Conservation (phyloP, 495 filamentous ascomycete genomes). For the Talaromyces adpressus region DNA sequence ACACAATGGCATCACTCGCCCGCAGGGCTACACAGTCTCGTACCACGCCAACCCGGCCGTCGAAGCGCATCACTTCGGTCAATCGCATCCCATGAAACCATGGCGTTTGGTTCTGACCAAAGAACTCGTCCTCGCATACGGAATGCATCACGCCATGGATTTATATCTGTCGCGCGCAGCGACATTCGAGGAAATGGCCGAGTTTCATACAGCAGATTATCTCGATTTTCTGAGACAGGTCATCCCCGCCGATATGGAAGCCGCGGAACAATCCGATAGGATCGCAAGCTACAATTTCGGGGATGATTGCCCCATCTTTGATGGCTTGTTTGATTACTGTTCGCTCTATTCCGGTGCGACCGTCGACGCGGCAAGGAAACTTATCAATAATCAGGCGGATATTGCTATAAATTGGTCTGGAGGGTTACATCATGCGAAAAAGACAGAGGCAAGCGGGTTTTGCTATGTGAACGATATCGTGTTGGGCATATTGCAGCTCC, state of each 20-base stretch:
- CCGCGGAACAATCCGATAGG: constrained; percentile 32
- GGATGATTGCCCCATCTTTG: constrained; percentile 93
- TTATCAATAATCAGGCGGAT: constrained; percentile 77
- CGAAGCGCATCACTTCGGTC: constrained; percentile 93
- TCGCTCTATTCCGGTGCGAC: constrained; percentile 87
- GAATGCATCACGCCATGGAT: constrained; percentile 95
- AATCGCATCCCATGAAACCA: constrained; percentile 96
- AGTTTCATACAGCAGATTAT: constrained; percentile 86
- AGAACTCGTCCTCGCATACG: constrained; percentile 85
- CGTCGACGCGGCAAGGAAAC: constrained; percentile 83
- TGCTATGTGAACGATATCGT: constrained; percentile 99
- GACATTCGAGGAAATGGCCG: constrained; percentile 76
- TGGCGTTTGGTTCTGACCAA: constrained; percentile 96
- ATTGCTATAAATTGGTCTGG: constrained; percentile 99
- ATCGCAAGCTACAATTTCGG: constrained; percentile 69
- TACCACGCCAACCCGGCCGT: constrained; percentile 95
- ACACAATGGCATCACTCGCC: constrained; percentile 66
- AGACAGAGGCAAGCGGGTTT: constrained; percentile 87
- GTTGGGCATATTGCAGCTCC: constrained; percentile 82
- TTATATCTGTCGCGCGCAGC: constrained; percentile 75
- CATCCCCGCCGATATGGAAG: constrained; percentile 39
- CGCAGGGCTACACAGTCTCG: constrained; percentile 86
- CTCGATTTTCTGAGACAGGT: constrained; percentile 67
- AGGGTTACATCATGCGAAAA: constrained; percentile 95
- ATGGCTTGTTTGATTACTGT: constrained; percentile 91